Evolutionary conservation across 1,284 basidiomycete genomes (phyloP), one percentile per base, ranked within the genome.

Genomic region (Lignosus rhinocerotis): DNA sequence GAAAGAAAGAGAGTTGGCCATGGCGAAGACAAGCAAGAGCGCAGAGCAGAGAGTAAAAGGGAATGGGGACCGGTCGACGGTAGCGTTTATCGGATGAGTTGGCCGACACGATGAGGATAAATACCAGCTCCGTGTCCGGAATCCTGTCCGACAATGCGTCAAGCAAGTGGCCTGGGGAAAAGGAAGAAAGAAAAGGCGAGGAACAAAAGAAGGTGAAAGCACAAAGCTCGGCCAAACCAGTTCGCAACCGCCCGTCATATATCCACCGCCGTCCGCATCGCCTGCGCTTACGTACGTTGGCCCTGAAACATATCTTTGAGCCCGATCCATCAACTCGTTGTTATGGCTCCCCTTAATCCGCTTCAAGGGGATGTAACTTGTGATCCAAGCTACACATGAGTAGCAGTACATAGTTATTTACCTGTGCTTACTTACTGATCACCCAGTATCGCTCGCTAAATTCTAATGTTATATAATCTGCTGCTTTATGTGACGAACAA

Each of bases 61-160:
- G 64, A 55, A 43, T 50, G 53, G 64, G 66, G 51, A 70, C 71
- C 70, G 69, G 68, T 71, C 70, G 68, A 71, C 70, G 69, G 70
- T 61, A 51, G 65, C 43, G 58, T 60, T 54, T 43, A 60, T 56
- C 45, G 58, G 58, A 52, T 55, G 47, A 30, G 42, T 53, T 17
- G 56, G 63, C 63, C 63, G 61, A 70, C 67, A 65, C 65, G 63
- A 51, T 51, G 57, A 65, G 64, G 61, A 58, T 69, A 69, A 70
- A 69, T 66, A 67, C 67, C 67, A 70, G 70, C 70, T 72, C 67
- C 69, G 69, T 63, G 66, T 67, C 66, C 67, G 70, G 71, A 70
- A 60, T 67, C 71, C 70, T 69, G 70, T 71, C 70, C 70, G 68
- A 69, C 65, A 65, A 64, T 64, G 67, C 63, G 61, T 63, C 59